phyloP scores from a whole-genome alignment of 495 filamentous ascomycete genomes.

The Tuber magnatum region DNA sequence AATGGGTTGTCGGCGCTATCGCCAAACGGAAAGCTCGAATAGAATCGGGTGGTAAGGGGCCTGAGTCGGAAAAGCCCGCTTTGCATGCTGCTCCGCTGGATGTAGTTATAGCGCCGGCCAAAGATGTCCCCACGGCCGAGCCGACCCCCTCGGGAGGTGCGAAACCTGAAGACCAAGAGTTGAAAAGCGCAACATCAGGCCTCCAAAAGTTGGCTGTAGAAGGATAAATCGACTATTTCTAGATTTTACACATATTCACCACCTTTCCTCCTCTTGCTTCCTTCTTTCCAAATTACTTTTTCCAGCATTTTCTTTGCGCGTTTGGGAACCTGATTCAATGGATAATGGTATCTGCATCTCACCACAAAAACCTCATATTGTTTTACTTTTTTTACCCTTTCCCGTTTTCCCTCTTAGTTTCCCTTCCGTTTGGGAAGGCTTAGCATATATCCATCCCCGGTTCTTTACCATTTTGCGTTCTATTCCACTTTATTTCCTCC shows the following conservation, averaged over 20 bases:
- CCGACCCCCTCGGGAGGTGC: not conserved
- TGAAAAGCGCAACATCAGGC: not conserved
- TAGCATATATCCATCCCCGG: not conserved
- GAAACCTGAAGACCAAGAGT: not conserved
- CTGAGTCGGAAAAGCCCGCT: conserved; percentile 56
- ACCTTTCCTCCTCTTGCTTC: not conserved
- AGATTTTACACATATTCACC: not conserved
- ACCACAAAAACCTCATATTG: not conserved
- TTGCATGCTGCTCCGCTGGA: conserved; percentile 72
- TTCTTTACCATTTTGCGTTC: not conserved
- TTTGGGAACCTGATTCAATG: not conserved
- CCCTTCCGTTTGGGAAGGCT: not conserved
- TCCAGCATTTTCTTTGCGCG: not conserved
- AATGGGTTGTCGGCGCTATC: conserved; percentile 73
- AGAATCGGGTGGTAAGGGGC: conserved; percentile 42
- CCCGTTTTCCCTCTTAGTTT: not conserved
- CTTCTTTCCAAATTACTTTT: not conserved
- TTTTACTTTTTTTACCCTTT: not conserved
- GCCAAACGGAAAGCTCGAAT: conserved; percentile 53
- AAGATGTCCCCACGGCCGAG: not conserved
- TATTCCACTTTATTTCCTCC: not conserved
- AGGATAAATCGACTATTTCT: not conserved
- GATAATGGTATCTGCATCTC: not conserved
- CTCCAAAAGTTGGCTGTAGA: not conserved
- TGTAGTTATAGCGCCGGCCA: conserved; percentile 43